Percentiles rank a stretch among this genome's conserved stretches.
These are phyloP conservation scores for Eutrema salsugineum DNA, from an alignment of 441 rosid genomes.

Conservation along the genomic window DNA sequence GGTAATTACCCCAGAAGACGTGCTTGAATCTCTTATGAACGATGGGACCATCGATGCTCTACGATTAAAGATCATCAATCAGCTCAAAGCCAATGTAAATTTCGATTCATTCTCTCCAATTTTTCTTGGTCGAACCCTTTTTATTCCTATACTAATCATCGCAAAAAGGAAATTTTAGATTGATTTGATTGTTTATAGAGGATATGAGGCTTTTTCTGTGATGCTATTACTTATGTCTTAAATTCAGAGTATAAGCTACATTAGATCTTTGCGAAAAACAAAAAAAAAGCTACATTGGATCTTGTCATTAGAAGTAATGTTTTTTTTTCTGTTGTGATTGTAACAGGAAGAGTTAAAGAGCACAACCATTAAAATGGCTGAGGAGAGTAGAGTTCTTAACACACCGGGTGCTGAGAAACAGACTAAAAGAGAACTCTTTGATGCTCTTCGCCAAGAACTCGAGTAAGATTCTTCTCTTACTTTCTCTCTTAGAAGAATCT, in stretches of 20 bases:
- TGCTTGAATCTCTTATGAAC: slow-evolving; percentile 90
- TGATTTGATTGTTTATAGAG: neutral
- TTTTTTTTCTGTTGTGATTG: slow-evolving; percentile 1
- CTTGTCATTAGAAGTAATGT: neutral
- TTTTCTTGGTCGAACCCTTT: neutral
- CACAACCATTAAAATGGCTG: slow-evolving; percentile 89
- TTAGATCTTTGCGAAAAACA: too few relatives aligned
- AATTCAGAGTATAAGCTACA: neutral
- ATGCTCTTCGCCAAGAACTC: slow-evolving; percentile 91
- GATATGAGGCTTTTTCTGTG: neutral
- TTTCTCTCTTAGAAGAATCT: neutral
- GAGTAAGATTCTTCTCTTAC: slow-evolving; percentile 45
- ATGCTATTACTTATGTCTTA: neutral
- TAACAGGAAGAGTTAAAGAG: slow-evolving; percentile 86
- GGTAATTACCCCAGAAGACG: slow-evolving; percentile 87
- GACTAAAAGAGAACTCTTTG: slow-evolving; percentile 93
- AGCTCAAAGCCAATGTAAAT: slow-evolving; percentile 89
- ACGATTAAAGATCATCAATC: slow-evolving; percentile 87
- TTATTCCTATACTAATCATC: neutral
- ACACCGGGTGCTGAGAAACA: slow-evolving; percentile 99
- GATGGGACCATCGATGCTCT: slow-evolving; percentile 95
- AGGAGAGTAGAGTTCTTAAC: slow-evolving; percentile 88
- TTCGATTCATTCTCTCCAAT: slow-evolving; percentile 1
- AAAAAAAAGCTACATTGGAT: neutral
- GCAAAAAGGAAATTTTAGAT: neutral